Percentiles rank a stretch among this genome's conserved stretches.
These are phyloP conservation scores for Penicillium crystallinum DNA, from an alignment of 495 filamentous ascomycete species.

Conservation along the genomic window DNA sequence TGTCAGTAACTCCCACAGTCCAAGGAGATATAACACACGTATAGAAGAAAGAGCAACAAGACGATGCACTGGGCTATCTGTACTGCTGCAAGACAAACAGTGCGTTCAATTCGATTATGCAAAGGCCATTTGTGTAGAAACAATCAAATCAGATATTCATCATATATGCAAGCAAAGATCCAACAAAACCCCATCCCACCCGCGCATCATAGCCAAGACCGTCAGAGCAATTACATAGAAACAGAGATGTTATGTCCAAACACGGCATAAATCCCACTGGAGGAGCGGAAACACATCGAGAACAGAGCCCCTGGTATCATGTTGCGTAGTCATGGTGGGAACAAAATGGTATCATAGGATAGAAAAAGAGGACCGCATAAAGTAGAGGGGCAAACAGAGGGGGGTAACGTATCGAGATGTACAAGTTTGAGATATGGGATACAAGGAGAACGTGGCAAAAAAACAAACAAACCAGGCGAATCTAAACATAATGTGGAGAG, in stretches of 20 bases:
- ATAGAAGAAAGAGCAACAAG: too few species aligned
- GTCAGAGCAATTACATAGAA: conserved; percentile 19
- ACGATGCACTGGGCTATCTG: too few species aligned
- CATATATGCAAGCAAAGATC: conserved; percentile 3
- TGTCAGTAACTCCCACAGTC: too few species aligned
- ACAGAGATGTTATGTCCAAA: conserved; percentile 15
- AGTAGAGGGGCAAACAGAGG: not conserved
- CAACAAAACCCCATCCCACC: conserved; percentile 13
- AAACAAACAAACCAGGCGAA: conserved; percentile 4
- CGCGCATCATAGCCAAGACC: conserved; percentile 18
- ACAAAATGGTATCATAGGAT: conserved; percentile 45
- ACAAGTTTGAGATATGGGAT: not conserved
- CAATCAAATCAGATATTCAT: conserved; percentile 2
- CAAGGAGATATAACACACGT: too few species aligned
- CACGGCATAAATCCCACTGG: conserved; percentile 14
- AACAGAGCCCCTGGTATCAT: conserved; percentile 39
- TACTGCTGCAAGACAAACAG: too few species aligned
- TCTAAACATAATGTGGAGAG: not conserved
- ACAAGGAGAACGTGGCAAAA: not conserved
- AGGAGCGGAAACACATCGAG: conserved; percentile 18
- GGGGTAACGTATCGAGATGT: not conserved
- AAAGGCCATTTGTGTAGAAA: not conserved
- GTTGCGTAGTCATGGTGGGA: conserved; percentile 38
- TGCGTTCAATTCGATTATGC: too few species aligned
- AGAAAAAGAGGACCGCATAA: conserved; percentile 4